Conservation (phyloP, 768 basidiomycete genomes). For the Lyophyllum semitale region DNA sequence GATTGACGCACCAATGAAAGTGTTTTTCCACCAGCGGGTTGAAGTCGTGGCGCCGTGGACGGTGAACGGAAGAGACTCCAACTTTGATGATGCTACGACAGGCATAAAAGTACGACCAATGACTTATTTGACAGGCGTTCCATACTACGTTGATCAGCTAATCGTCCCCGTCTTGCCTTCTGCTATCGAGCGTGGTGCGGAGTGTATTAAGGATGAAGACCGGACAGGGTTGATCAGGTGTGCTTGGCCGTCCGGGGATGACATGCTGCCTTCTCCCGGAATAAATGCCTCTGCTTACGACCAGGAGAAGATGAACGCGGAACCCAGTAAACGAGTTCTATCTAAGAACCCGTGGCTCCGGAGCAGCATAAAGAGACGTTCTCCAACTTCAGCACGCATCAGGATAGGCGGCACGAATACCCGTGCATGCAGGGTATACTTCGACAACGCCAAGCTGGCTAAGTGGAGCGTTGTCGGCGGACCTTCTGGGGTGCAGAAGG, state of each 20-base stretch:
- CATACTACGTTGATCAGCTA: slow-evolving; percentile 44
- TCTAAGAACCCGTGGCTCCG: slow-evolving; percentile 17
- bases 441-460: slow-evolving; percentile 33
- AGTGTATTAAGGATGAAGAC: slow-evolving; percentile 16
- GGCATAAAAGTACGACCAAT: slow-evolving; percentile 27
- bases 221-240: slow-evolving; percentile 24
- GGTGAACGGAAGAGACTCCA: slow-evolving; percentile 19
- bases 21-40: slow-evolving; percentile 70
- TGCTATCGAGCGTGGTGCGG: slow-evolving; percentile 12
- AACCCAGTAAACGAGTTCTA: background rate
- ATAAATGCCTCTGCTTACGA: background rate
- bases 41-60: slow-evolving; percentile 28
- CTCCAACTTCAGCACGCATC: slow-evolving; percentile 34
- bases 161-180: slow-evolving; percentile 33
- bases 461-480: slow-evolving; percentile 8
- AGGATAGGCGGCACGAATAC: slow-evolving; percentile 54
- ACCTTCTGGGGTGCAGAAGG: slow-evolving; percentile 2
- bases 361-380: slow-evolving; percentile 14
- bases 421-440: slow-evolving; percentile 59
- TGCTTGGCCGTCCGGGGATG: slow-evolving; percentile 25
- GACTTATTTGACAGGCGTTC: slow-evolving; percentile 48
- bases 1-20: slow-evolving; percentile 58
- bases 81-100: background rate
- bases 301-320: background rate
- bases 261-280: slow-evolving; percentile 25